Percentiles rank a stretch among this genome's conserved stretches.
phyloP scores from a whole-genome alignment of 805 yeast genomes.

The Metschnikowia dekortorum region DNA sequence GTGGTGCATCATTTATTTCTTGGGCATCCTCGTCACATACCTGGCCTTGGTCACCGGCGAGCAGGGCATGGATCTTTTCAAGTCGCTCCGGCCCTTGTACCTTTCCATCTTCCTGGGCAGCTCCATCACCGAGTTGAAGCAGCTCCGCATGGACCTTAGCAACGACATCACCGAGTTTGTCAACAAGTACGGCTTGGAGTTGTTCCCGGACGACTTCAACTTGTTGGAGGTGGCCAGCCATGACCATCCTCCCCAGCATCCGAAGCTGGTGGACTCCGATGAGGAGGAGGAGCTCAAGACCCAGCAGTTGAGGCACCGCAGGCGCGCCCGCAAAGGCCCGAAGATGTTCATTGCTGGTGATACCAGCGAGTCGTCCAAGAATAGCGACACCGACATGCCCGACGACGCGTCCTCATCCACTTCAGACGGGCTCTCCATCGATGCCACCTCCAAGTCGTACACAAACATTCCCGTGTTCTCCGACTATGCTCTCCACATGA shows the following conservation, averaged over 20 bases:
- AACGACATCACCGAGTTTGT: constrained; percentile 74
- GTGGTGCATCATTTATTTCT: constrained; percentile 47
- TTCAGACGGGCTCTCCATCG: constrained; percentile 59
- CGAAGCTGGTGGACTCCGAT: constrained; percentile 33
- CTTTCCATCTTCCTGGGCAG: constrained; percentile 56
- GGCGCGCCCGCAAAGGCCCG: constrained; percentile 28
- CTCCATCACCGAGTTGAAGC: constrained; percentile 54
- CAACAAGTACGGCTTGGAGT: constrained; percentile 74
- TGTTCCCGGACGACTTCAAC: constrained; percentile 79
- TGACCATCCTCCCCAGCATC: constrained; percentile 30
- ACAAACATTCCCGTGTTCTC: constrained; percentile 63
- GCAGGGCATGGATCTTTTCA: constrained; percentile 83
- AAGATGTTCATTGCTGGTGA: constrained; percentile 8
- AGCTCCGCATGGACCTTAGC: constrained; percentile 57
- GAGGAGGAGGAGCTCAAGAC: constrained; percentile 50
- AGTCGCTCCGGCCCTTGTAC: constrained; percentile 78
- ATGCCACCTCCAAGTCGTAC: constrained; percentile 52
- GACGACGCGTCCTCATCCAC: constrained; percentile 34
- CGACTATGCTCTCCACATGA: constrained; percentile 41
- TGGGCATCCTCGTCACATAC: constrained; percentile 72
- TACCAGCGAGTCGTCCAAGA: constrained; percentile 6
- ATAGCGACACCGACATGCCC: constrained; percentile 18
- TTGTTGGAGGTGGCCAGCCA: constrained; percentile 39
- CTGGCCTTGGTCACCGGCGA: constrained; percentile 93
- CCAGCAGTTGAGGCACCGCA: constrained; percentile 42